These are phyloP conservation scores for Podospora comata DNA, from an alignment of 495 filamentous ascomycete genomes.

Conservation along the genomic window DNA sequence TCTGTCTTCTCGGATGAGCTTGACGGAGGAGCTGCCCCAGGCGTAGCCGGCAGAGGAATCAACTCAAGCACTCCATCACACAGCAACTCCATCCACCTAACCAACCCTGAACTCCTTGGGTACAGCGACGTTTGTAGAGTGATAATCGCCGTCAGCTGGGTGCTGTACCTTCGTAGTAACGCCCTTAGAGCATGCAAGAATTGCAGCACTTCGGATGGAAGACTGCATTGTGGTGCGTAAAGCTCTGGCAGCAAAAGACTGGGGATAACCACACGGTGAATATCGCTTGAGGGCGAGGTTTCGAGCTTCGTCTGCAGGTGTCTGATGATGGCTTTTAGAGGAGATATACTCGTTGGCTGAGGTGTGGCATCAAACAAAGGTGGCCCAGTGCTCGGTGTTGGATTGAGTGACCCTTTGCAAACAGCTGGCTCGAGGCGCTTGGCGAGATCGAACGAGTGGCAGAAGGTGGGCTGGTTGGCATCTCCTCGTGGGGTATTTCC, in stretches of 20 bases:
- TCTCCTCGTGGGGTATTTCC: conserved; percentile 54
- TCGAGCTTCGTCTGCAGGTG: conserved; percentile 57
- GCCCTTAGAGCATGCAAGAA: conserved; percentile 80
- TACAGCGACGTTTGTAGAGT: conserved; percentile 79
- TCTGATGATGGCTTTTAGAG: conserved; percentile 62
- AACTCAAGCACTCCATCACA: conserved; percentile 86
- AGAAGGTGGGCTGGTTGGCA: conserved; percentile 54
- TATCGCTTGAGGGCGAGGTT: conserved; percentile 52
- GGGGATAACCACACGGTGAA: conserved; percentile 84
- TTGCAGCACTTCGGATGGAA: conserved; percentile 69
- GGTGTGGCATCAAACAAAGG: conserved; percentile 20
- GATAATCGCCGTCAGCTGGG: conserved; percentile 67
- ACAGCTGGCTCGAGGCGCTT: conserved; percentile 67
- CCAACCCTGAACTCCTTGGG: conserved; percentile 71
- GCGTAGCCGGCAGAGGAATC: conserved; percentile 72
- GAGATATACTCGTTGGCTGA: conserved; percentile 39
- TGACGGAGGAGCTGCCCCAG: conserved; percentile 49
- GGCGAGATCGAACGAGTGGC: conserved; percentile 85
- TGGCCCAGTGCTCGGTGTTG: conserved; percentile 40
- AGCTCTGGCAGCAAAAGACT: conserved; percentile 76
- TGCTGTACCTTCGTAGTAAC: conserved; percentile 63
- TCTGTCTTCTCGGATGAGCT: conserved; percentile 52
- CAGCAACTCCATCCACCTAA: conserved; percentile 85
- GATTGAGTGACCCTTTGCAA: conserved; percentile 45
- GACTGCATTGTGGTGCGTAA: conserved; percentile 64